Evolutionary conservation across 805 yeast species (phyloP).

Genomic region (Starmerella vitae): DNA sequence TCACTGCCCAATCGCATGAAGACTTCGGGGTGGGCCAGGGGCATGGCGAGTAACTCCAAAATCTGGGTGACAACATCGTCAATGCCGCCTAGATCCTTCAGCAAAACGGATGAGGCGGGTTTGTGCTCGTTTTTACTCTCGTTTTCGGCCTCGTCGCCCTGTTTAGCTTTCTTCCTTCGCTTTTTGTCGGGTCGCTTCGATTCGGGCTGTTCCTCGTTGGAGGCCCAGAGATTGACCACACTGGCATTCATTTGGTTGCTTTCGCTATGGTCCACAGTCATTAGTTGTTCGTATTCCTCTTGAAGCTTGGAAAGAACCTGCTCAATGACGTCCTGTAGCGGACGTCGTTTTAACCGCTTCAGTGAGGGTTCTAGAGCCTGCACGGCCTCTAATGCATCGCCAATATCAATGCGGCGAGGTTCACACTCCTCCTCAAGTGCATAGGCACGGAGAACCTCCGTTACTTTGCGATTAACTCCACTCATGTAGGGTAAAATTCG

Average conservation of each 20-base stretch:
- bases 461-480: conserved; percentile 20
- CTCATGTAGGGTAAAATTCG: conserved; percentile 20
- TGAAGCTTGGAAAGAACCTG: conserved; percentile 46
- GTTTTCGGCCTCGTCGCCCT: conserved; percentile 32
- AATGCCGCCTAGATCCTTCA: conserved; percentile 78
- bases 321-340: conserved; percentile 51
- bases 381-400: conserved; percentile 27
- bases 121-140: conserved; percentile 36
- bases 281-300: conserved; percentile 29
- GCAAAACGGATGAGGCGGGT: conserved; percentile 42
- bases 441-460: conserved; percentile 22
- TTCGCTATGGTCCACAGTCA: conserved; percentile 45
- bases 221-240: conserved; percentile 56
- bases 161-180: conserved; percentile 2
- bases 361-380: conserved; percentile 55
- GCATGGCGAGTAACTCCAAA: conserved; percentile 82
- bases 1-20: conserved; percentile 78
- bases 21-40: conserved; percentile 86
- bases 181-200: not conserved
- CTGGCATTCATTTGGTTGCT: conserved; percentile 61
- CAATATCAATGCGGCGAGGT: conserved; percentile 11
- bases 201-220: conserved; percentile 2
- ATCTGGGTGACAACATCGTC: conserved; percentile 72
- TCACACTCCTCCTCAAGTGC: conserved; percentile 31
- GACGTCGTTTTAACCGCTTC: conserved; percentile 52